These are phyloP conservation scores for Talaromyces trachyspermus DNA, from an alignment of 495 filamentous ascomycete species.

Conservation along the genomic window DNA sequence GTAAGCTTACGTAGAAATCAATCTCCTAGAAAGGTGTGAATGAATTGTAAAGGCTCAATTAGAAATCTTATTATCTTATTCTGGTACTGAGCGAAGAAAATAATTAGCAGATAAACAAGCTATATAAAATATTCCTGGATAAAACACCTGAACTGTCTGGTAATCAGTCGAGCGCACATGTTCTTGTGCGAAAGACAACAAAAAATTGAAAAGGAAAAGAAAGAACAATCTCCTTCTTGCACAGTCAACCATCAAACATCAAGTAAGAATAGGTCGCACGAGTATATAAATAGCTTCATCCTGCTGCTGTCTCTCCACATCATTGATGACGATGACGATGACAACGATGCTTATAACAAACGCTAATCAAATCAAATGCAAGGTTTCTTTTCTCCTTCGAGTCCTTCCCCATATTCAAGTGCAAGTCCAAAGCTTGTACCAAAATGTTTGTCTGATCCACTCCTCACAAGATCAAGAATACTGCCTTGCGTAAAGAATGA, in stretches of 20 bases:
- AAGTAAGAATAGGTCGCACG: background rate
- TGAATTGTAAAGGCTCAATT: too few relatives aligned
- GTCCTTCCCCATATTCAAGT: background rate
- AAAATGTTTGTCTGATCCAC: background rate
- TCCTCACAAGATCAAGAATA: background rate
- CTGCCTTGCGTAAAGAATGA: too few relatives aligned
- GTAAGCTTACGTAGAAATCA: too few relatives aligned
- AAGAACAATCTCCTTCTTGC: background rate
- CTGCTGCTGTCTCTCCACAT: background rate
- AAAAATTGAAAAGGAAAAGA: background rate
- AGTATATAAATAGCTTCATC: background rate
- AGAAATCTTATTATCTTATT: too few relatives aligned
- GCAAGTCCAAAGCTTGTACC: background rate
- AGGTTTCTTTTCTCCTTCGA: too few relatives aligned
- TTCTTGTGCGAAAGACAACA: too few relatives aligned
- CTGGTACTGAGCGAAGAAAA: too few relatives aligned
- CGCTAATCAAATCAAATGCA: background rate
- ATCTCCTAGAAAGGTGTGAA: too few relatives aligned
- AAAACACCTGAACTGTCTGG: conserved; percentile 1
- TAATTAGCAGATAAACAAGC: conserved; percentile 8
- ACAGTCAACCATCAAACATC: background rate
- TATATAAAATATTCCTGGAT: conserved; percentile 2
- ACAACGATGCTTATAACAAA: conserved; percentile 1
- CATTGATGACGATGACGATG: background rate
- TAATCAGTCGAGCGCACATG: too few relatives aligned